A percentile compares a stretch with the other conserved stretches of the same genome.
Conservation (phyloP, 2,329 filamentous ascomycete genomes). For the Microascus cirrosus region DNA sequence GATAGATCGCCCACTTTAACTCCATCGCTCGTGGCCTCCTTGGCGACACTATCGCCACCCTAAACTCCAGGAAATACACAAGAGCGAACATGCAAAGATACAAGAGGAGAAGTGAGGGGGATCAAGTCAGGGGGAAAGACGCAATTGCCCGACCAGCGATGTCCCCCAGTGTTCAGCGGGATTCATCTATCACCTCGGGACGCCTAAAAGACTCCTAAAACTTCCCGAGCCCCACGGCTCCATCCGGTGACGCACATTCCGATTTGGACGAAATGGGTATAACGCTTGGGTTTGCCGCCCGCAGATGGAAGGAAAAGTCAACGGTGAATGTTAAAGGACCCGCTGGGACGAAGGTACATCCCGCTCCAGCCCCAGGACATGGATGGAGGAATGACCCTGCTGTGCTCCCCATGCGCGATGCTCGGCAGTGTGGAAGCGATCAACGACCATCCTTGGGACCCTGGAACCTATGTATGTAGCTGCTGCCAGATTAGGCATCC, state of each 20-base stretch:
- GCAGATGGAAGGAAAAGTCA: not conserved
- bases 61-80: too few species aligned
- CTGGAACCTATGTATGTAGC: not conserved
- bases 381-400: not conserved
- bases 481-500: not conserved
- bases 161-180: not conserved
- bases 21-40: too few species aligned
- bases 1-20: not conserved
- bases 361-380: too few species aligned
- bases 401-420: not conserved
- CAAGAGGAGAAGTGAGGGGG: not conserved
- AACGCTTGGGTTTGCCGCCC: not conserved
- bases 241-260: not conserved
- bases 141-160: not conserved
- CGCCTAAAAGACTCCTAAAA: too few species aligned
- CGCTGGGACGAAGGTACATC: too few species aligned
- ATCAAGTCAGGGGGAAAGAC: not conserved
- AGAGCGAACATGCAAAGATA: not conserved
- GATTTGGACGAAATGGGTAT: not conserved
- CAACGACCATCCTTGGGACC: not conserved
- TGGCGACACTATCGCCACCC: too few species aligned
- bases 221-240: not conserved
- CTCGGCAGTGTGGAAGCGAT: not conserved
- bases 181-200: not conserved
- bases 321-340: too few species aligned